These are phyloP conservation scores for Claviceps pusilla DNA, from an alignment of 2,329 filamentous ascomycete species.

Conservation along the genomic window DNA sequence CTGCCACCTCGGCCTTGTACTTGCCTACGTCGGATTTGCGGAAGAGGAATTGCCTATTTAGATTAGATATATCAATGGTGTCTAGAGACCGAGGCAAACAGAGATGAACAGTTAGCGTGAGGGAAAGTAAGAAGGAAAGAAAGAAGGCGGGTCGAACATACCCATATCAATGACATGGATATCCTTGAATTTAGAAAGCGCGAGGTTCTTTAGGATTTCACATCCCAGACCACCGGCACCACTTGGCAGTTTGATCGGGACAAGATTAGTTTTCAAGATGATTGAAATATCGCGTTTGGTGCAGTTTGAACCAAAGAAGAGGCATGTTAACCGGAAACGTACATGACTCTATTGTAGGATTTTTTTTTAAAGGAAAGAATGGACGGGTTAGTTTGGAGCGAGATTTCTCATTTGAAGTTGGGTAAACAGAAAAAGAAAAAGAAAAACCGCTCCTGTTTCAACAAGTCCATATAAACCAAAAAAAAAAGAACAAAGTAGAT, in stretches of 20 bases:
- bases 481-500: background rate
- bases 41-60: constrained; percentile 96
- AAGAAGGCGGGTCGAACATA: constrained; percentile 21
- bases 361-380: background rate
- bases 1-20: constrained; percentile 85
- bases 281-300: background rate
- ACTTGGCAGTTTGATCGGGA: constrained; percentile 30
- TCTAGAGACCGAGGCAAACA: constrained; percentile 34
- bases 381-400: background rate
- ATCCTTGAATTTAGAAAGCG: constrained; percentile 86
- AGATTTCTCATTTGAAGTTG: too few relatives aligned
- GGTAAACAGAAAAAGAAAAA: too few relatives aligned
- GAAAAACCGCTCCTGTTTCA: too few relatives aligned
- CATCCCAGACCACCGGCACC: constrained; percentile 90
- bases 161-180: constrained; percentile 99
- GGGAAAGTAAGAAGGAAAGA: background rate
- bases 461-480: too few relatives aligned
- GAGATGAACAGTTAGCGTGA: background rate
- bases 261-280: background rate
- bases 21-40: constrained; percentile 82
- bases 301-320: too few relatives aligned
- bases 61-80: constrained; percentile 95
- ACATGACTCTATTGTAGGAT: constrained; percentile 32
- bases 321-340: constrained; percentile 12
- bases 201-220: constrained; percentile 91